Conservation (phyloP, 495 filamentous ascomycete genomes). For the Choiromyces venosus region DNA sequence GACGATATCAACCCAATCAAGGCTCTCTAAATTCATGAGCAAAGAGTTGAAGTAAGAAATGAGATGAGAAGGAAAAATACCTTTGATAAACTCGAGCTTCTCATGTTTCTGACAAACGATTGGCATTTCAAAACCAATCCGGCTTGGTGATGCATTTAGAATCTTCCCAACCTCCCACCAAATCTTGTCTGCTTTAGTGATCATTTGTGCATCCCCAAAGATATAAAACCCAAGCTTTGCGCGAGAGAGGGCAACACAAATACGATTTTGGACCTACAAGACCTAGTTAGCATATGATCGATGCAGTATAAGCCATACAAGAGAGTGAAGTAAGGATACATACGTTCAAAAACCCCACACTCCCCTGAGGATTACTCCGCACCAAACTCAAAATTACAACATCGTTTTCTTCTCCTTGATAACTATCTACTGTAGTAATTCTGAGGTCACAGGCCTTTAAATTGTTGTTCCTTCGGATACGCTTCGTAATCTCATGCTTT, state of each 20-base stretch:
- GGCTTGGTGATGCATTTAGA: constrained; percentile 25
- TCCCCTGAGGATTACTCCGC: constrained; percentile 54
- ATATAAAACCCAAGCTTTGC: constrained; percentile 81
- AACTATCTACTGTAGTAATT: constrained; percentile 82
- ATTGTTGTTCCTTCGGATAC: constrained; percentile 50
- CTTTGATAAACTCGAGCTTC: constrained; percentile 42
- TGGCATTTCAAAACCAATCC: constrained; percentile 44
- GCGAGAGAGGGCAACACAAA: constrained; percentile 83
- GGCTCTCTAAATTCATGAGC: constrained; percentile 51
- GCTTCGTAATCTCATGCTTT: constrained; percentile 56
- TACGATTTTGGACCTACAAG: constrained; percentile 59
- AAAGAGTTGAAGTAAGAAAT: constrained; percentile 41
- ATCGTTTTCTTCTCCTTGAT: constrained; percentile 92
- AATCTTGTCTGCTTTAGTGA: constrained; percentile 46
- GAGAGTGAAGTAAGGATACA: constrained; percentile 11
- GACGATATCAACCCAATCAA: constrained; percentile 47
- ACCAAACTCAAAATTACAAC: constrained; percentile 80
- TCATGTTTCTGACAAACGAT: constrained; percentile 44
- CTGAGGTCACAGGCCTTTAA: constrained; percentile 54
- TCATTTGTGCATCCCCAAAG: constrained; percentile 67
- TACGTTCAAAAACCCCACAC: constrained; percentile 40
- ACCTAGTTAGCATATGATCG: constrained; percentile 57
- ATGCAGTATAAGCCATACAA: constrained; percentile 2
- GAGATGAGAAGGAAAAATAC: constrained; percentile 45
- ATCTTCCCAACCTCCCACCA: constrained; percentile 43